A percentile compares a stretch with the other conserved stretches of the same genome.
Evolutionary conservation across 192 early-diverging fungal species (phyloP).

Genomic region (Backusella psychrophila): DNA sequence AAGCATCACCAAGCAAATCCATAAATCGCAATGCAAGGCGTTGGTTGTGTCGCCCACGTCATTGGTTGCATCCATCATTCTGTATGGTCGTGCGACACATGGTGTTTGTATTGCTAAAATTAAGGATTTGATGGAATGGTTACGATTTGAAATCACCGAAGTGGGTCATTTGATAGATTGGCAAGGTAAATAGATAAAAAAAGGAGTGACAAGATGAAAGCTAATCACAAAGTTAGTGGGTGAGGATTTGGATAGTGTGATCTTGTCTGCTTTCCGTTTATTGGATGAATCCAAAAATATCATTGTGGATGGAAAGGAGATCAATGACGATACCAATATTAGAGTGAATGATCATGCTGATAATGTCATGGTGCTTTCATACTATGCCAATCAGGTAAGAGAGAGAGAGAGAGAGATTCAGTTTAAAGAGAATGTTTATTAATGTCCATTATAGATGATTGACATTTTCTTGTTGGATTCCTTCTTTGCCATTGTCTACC

Average conservation of each 20-base stretch:
- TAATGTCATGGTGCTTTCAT: constrained; percentile 38
- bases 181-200: too few species aligned
- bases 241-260: constrained; percentile 30
- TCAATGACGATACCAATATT: constrained; percentile 35
- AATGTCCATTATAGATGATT: neutral
- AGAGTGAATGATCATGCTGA: constrained; percentile 39
- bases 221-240: too few species aligned
- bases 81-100: constrained; percentile 33
- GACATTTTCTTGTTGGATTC: constrained; percentile 33
- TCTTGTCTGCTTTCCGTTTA: constrained; percentile 28
- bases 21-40: constrained; percentile 27
- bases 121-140: constrained; percentile 32
- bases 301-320: constrained; percentile 35
- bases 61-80: constrained; percentile 28
- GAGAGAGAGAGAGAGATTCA: neutral
- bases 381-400: constrained; percentile 37
- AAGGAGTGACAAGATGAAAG: too few species aligned
- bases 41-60: constrained; percentile 27
- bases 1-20: constrained; percentile 25
- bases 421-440: neutral
- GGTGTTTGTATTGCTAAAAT: constrained; percentile 37
- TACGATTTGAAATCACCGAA: constrained; percentile 16
- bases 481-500: constrained; percentile 35
- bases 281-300: constrained; percentile 33
- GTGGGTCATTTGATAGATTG: constrained; percentile 23